Percentiles rank a stretch among this genome's conserved stretches.
phyloP scores from a whole-genome alignment of 2,329 filamentous ascomycete genomes.

The Clarireedia paspali region DNA sequence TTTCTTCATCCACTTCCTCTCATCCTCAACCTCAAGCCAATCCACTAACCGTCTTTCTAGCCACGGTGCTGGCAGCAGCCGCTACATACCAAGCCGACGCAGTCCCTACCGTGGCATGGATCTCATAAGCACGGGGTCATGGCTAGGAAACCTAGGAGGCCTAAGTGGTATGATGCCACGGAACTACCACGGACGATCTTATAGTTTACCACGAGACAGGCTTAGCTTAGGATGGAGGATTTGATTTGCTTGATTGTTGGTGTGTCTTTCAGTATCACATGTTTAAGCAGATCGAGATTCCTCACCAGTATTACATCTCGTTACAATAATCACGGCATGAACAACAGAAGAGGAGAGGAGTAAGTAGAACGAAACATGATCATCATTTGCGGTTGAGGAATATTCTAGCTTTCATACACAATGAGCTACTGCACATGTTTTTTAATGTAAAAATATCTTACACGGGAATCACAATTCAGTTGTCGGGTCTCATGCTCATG shows the following conservation, averaged over 20 bases:
- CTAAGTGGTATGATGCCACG: not conserved
- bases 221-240: not conserved
- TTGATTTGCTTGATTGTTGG: not conserved
- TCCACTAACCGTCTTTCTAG: not conserved
- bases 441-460: slow-evolving; percentile 25
- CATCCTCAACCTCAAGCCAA: not conserved
- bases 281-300: not conserved
- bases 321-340: not conserved
- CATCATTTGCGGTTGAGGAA: not conserved
- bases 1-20: not conserved
- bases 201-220: not conserved
- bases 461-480: slow-evolving; percentile 19
- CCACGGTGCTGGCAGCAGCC: not conserved
- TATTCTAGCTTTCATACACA: slow-evolving; percentile 2
- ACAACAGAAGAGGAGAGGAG: not conserved
- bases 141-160: not conserved
- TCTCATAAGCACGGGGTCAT: not conserved
- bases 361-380: not conserved
- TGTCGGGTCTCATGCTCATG: not conserved
- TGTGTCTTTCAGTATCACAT: not conserved
- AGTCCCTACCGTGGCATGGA: slow-evolving; percentile 2
- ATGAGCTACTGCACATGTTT: slow-evolving; percentile 14
- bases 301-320: not conserved
- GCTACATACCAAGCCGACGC: not conserved
- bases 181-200: not conserved